These are phyloP conservation scores for Theobroma grandiflorum DNA, from an alignment of 441 rosid genomes.

Conservation along the genomic window DNA sequence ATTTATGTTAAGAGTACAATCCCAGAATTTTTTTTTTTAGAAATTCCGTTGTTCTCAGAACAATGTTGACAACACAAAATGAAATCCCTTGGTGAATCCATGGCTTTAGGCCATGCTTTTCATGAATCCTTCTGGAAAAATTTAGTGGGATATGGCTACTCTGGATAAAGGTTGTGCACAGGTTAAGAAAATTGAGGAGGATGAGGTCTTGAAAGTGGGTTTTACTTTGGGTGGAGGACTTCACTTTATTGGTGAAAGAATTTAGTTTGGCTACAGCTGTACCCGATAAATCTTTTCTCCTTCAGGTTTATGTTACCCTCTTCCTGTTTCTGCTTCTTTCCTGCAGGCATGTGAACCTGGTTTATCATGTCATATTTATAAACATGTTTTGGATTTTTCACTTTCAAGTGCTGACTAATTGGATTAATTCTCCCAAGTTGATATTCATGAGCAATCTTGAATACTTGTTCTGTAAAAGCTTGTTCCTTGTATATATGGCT, in stretches of 20 bases:
- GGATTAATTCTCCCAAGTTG: background rate
- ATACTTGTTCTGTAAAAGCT: background rate
- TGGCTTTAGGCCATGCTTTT: slow-evolving; percentile 89
- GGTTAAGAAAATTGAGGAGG: slow-evolving; percentile 78
- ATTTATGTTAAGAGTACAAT: slow-evolving; percentile 31
- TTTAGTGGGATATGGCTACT: slow-evolving; percentile 74
- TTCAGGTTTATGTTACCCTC: slow-evolving; percentile 64
- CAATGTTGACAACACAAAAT: slow-evolving; percentile 78
- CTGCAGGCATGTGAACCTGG: background rate
- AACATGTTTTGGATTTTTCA: background rate
- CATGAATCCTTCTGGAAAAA: slow-evolving; percentile 93
- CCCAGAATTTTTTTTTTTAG: slow-evolving; percentile 87
- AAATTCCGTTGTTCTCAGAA: slow-evolving; percentile 87
- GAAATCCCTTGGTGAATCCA: slow-evolving; percentile 94
- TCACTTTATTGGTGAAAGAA: slow-evolving; percentile 92
- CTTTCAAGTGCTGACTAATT: background rate
- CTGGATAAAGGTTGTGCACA: slow-evolving; percentile 90
- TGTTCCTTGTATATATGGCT: background rate
- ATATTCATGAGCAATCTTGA: background rate
- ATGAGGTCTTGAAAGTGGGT: slow-evolving; percentile 81
- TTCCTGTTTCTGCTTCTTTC: background rate
- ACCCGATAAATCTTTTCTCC: slow-evolving; percentile 81
- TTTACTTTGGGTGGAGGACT: slow-evolving; percentile 95
- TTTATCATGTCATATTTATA: background rate
- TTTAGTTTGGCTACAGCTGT: slow-evolving; percentile 93